These are phyloP conservation scores for Vigna mungo DNA, from an alignment of 306 rosid genomes.

Conservation along the genomic window DNA sequence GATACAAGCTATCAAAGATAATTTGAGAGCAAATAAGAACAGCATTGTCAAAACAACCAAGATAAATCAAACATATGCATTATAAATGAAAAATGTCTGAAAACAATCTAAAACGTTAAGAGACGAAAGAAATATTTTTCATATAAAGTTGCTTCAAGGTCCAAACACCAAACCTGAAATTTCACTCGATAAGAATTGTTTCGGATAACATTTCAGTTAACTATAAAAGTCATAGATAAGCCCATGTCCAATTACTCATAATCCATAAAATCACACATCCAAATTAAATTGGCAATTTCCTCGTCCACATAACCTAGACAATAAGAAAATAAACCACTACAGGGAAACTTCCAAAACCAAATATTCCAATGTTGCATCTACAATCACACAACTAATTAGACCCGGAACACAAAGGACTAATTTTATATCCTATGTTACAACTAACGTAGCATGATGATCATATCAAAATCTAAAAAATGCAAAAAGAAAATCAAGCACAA, in stretches of 20 bases:
- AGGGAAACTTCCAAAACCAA: not conserved
- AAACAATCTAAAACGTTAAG: not conserved
- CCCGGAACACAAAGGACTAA: no score
- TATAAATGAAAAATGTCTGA: not conserved
- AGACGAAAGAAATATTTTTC: no score
- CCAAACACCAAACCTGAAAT: no score
- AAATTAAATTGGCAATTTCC: not conserved
- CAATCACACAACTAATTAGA: not conserved
- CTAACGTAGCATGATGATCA: not conserved
- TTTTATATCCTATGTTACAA: not conserved
- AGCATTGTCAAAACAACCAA: not conserved
- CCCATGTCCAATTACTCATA: not conserved
- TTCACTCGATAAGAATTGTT: no score
- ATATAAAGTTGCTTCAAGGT: no score
- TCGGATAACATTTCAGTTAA: not conserved
- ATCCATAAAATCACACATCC: not conserved
- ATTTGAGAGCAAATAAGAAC: not conserved
- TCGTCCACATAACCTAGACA: not conserved
- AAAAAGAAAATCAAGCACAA: not conserved
- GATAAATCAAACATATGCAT: not conserved
- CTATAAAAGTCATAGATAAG: not conserved
- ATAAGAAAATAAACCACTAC: not conserved
- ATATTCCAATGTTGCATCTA: not conserved
- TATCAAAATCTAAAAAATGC: not conserved
- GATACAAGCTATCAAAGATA: not conserved